Percentiles rank a stretch among this genome's conserved stretches.
Evolutionary conservation across 169 alveolate species (phyloP).

Genomic region (Babesia bigemina): DNA sequence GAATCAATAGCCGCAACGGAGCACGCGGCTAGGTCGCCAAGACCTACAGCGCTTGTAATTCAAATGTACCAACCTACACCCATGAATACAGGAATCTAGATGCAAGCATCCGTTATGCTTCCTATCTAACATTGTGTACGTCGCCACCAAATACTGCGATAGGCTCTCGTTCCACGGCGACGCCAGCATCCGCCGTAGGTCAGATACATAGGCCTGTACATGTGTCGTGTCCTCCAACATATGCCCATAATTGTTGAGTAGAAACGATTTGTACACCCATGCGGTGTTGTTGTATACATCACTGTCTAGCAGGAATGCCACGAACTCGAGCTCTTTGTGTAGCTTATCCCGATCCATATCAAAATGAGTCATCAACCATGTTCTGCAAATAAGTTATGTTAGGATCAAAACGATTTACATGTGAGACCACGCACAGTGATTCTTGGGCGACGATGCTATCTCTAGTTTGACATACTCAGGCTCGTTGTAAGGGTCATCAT

Average conservation of each 20-base stretch:
- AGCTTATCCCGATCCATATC: constrained; percentile 12
- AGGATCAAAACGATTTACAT: constrained; percentile 19
- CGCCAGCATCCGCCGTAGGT: constrained; percentile 14
- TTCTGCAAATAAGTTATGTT: constrained; percentile 3
- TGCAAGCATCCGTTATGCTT: constrained; percentile 3
- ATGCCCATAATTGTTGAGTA: constrained; percentile 13
- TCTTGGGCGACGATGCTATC: constrained; percentile 56
- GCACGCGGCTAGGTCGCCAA: constrained; percentile 10
- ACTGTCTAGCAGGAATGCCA: constrained; percentile 25
- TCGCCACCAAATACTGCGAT: constrained; percentile 22
- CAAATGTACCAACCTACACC: background rate
- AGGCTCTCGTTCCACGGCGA: constrained; percentile 54
- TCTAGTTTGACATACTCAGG: constrained; percentile 57
- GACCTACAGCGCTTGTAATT: background rate
- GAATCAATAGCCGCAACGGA: constrained; percentile 1
- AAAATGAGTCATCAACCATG: constrained; percentile 54
- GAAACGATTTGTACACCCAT: constrained; percentile 53
- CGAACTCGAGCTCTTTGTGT: constrained; percentile 46
- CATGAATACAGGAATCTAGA: constrained; percentile 1
- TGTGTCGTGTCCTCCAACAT: constrained; percentile 1
- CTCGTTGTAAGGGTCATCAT: constrained; percentile 23
- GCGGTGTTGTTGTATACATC: constrained; percentile 65
- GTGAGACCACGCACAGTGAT: constrained; percentile 65
- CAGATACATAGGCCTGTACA: constrained; percentile 6
- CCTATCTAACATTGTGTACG: background rate